Evolutionary conservation across 139 green algal genomes (phyloP).

Genomic region (Desmodesmus armatus): DNA sequence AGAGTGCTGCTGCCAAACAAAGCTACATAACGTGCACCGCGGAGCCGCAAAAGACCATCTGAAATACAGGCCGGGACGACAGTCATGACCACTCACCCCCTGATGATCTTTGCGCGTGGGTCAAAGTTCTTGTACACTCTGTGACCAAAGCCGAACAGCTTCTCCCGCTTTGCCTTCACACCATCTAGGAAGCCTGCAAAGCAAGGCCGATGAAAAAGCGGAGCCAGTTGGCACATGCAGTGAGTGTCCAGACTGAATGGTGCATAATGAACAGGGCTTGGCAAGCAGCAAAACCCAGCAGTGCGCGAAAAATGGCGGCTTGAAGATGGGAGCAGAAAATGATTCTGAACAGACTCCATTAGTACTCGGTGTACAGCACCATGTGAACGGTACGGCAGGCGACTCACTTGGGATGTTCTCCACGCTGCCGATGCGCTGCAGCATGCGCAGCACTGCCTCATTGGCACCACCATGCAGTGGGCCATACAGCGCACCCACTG

Average conservation of each 20-base stretch:
- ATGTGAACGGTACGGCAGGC: too few species aligned
- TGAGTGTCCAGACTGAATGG: neutral
- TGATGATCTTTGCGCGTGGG: constrained; percentile 95
- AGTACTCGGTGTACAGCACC: too few species aligned
- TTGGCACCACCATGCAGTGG: constrained; percentile 98
- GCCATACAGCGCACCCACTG: constrained; percentile 97
- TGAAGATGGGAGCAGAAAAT: too few species aligned
- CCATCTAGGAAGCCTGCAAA: constrained; percentile 68
- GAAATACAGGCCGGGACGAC: too few species aligned
- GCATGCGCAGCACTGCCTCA: constrained; percentile 98
- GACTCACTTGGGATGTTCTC: constrained; percentile 88
- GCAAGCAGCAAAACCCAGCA: neutral
- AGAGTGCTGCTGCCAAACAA: too few species aligned
- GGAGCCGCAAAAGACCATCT: too few species aligned
- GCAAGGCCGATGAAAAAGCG: neutral
- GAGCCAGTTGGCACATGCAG: neutral
- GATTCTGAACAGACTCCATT: too few species aligned
- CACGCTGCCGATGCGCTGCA: constrained; percentile 91
- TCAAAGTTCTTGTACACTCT: constrained; percentile 99
- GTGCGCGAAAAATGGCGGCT: too few species aligned
- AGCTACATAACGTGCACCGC: too few species aligned
- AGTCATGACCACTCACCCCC: constrained; percentile 58
- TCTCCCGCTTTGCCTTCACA: constrained; percentile 82
- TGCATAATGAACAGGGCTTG: neutral
- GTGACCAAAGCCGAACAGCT: constrained; percentile 97